Evolutionary conservation across 2,329 filamentous ascomycete species (phyloP).

Genomic region (Coleophoma crateriformis): DNA sequence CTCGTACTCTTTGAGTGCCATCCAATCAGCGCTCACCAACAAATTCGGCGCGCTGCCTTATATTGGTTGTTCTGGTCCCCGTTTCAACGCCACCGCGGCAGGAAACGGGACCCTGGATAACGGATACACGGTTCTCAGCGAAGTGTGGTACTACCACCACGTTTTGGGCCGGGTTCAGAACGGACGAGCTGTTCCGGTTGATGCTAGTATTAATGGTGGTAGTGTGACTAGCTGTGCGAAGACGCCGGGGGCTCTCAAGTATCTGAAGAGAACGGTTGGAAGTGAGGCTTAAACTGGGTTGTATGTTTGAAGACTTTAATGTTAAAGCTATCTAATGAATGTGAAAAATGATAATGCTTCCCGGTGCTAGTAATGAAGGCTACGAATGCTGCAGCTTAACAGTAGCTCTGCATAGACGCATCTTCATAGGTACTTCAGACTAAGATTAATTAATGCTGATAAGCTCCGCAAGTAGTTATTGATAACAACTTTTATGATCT

Average conservation of each 20-base stretch:
- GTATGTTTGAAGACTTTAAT: neutral
- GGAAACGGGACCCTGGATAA: constrained; percentile 48
- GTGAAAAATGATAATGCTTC: too few relatives aligned
- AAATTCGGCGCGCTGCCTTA: constrained; percentile 51
- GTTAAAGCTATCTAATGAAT: neutral
- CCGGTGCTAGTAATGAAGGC: too few relatives aligned
- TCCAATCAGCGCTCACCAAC: constrained; percentile 44
- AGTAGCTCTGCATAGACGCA: too few relatives aligned
- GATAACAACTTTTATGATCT: too few relatives aligned
- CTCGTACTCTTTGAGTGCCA: constrained; percentile 44
- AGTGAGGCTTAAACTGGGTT: constrained; percentile 21
- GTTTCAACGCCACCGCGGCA: constrained; percentile 53
- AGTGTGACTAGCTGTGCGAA: constrained; percentile 49
- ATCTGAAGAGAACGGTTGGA: constrained; percentile 43
- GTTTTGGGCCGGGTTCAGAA: constrained; percentile 52
- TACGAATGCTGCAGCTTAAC: too few relatives aligned
- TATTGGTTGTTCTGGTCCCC: constrained; percentile 54
- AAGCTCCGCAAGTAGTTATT: too few relatives aligned
- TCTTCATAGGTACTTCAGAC: too few relatives aligned
- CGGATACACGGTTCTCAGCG: constrained; percentile 50
- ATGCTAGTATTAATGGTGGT: constrained; percentile 39
- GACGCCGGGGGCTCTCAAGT: constrained; percentile 44
- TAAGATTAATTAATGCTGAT: too few relatives aligned
- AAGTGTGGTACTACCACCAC: constrained; percentile 65
- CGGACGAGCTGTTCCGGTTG: constrained; percentile 32